Conservation (phyloP, 495 filamentous ascomycete genomes). For the Daldinia grandis region DNA sequence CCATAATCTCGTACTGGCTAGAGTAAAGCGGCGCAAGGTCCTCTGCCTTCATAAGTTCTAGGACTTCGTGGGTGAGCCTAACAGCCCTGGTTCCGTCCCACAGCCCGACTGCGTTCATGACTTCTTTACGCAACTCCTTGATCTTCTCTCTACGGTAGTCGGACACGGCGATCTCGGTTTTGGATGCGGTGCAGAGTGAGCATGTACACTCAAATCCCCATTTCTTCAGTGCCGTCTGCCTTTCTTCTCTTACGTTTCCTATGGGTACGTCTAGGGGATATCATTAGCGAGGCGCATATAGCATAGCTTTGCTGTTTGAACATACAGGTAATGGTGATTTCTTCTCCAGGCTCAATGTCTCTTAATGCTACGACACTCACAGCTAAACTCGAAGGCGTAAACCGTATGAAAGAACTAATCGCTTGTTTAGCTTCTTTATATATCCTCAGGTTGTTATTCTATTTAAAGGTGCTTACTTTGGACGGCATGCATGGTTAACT, state of each 20-base stretch:
- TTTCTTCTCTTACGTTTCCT: slow-evolving; percentile 42
- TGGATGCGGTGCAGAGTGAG: slow-evolving; percentile 46
- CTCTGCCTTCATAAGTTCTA: slow-evolving; percentile 46
- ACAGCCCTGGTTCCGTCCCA: slow-evolving; percentile 50
- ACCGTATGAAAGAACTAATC: slow-evolving; percentile 49
- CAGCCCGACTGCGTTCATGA: slow-evolving; percentile 45
- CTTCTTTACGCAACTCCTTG: slow-evolving; percentile 42
- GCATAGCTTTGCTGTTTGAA: neutral
- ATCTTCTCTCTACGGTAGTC: slow-evolving; percentile 49
- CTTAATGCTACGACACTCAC: slow-evolving; percentile 46
- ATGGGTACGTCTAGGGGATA: slow-evolving; percentile 43
- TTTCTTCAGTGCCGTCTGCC: slow-evolving; percentile 40
- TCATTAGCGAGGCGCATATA: neutral
- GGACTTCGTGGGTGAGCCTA: slow-evolving; percentile 43
- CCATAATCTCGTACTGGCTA: slow-evolving; percentile 54
- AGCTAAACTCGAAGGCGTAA: slow-evolving; percentile 44
- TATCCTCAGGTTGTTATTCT: neutral
- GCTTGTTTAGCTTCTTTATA: slow-evolving; percentile 17
- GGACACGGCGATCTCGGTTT: slow-evolving; percentile 43
- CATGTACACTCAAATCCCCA: slow-evolving; percentile 55
- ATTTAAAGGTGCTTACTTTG: slow-evolving; percentile 45
- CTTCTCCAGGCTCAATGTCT: slow-evolving; percentile 53
- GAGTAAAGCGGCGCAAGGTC: slow-evolving; percentile 47
- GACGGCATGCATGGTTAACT: slow-evolving; percentile 54
- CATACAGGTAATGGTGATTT: slow-evolving; percentile 54